Evolutionary conservation across 2,329 filamentous ascomycete genomes (phyloP).

Genomic region (Coniella vitis): DNA sequence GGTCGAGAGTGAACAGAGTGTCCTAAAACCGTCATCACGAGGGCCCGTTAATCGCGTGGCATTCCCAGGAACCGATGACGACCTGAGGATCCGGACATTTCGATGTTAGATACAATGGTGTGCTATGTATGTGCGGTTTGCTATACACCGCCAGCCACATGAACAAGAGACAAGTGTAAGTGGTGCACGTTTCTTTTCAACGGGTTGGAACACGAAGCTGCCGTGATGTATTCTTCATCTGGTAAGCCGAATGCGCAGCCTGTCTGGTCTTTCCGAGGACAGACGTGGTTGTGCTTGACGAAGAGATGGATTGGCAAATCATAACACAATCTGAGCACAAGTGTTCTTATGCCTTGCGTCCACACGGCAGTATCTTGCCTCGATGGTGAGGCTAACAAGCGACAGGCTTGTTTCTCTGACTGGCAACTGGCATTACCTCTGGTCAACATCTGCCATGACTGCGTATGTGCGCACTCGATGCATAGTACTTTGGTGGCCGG

Average conservation of each 20-base stretch:
- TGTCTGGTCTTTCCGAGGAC: background rate
- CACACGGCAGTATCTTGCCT: background rate
- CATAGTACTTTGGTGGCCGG: no score
- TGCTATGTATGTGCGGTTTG: background rate
- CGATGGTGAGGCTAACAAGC: no score
- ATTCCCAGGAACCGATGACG: slow-evolving; percentile 59
- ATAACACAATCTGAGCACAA: slow-evolving; percentile 7
- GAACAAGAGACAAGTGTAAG: slow-evolving; percentile 7
- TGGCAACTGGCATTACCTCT: background rate
- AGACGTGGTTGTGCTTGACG: slow-evolving; percentile 16
- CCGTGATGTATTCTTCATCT: slow-evolving; percentile 15
- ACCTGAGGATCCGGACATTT: slow-evolving; percentile 39
- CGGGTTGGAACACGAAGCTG: background rate
- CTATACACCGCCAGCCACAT: no score
- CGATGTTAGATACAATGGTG: background rate
- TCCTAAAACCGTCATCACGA: slow-evolving; percentile 65
- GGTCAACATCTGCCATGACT: background rate
- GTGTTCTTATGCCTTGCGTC: background rate
- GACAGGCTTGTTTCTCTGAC: no score
- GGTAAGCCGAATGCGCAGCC: slow-evolving; percentile 18
- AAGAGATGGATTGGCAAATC: slow-evolving; percentile 8
- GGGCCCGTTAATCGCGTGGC: slow-evolving; percentile 53
- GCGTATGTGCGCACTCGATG: no score
- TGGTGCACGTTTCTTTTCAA: background rate
- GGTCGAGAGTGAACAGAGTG: slow-evolving; percentile 47